A percentile compares a stretch with the other conserved stretches of the same genome.
These are phyloP conservation scores for Hysterangium stoloniferum DNA, from an alignment of 768 basidiomycete genomes.

Conservation along the genomic window DNA sequence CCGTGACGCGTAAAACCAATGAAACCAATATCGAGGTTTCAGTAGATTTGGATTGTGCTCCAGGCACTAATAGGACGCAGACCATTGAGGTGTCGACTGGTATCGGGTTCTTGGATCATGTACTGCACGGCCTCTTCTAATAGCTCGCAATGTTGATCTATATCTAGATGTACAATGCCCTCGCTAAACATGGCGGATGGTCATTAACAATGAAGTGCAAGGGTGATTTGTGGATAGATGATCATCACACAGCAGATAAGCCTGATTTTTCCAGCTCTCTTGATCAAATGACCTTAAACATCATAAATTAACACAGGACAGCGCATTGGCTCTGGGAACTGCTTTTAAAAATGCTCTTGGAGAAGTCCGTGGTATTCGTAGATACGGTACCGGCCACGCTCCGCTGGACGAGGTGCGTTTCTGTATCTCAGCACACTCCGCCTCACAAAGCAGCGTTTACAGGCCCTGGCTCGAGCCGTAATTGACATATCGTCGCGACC, in stretches of 20 bases:
- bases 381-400: conserved; percentile 95
- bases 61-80: conserved; percentile 56
- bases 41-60: conserved; percentile 73
- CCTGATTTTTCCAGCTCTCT: conserved; percentile 23
- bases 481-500: conserved; percentile 98
- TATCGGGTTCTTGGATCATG: conserved; percentile 98
- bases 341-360: conserved; percentile 95
- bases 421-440: conserved; percentile 5
- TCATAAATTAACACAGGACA: conserved; percentile 57
- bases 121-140: conserved; percentile 28
- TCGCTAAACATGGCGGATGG: conserved; percentile 96
- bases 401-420: conserved; percentile 85
- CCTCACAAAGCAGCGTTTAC: conserved; percentile 7
- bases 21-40: conserved; percentile 86
- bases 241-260: conserved; percentile 98
- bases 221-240: conserved; percentile 96
- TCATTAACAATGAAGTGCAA: conserved; percentile 85
- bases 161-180: conserved; percentile 91
- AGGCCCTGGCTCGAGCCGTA: conserved; percentile 94
- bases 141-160: neutral
- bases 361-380: conserved; percentile 86
- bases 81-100: conserved; percentile 83
- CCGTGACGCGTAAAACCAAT: conserved; percentile 74
- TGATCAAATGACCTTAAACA: neutral
- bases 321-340: conserved; percentile 76